Conservation (phyloP, 129 eudicot genomes). For the Flaveria brownii region DNA sequence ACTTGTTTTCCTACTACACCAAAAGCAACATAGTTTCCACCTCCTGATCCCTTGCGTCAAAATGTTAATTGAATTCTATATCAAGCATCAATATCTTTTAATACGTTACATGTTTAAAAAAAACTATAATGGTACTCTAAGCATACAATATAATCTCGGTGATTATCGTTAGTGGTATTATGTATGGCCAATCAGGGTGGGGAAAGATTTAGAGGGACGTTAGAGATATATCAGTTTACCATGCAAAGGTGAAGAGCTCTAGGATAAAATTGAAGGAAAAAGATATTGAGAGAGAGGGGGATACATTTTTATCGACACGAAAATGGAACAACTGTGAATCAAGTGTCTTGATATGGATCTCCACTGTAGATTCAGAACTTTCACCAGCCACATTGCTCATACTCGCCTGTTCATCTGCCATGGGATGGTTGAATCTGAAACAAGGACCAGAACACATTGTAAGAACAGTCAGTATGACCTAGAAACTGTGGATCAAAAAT, state of each 20-base stretch:
- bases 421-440: conserved; percentile 31
- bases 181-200: neutral
- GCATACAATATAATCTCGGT: neutral
- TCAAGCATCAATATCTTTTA: neutral
- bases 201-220: neutral
- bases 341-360: conserved; percentile 89
- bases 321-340: conserved; percentile 73
- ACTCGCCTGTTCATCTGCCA: conserved; percentile 71
- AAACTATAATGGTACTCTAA: neutral
- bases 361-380: conserved; percentile 64
- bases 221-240: neutral
- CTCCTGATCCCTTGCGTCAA: neutral
- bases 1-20: neutral
- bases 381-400: conserved; percentile 48
- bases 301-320: conserved; percentile 71
- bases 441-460: conserved; percentile 8
- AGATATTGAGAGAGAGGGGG: neutral
- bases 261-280: neutral
- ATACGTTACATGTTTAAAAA: neutral
- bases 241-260: neutral
- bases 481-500: neutral
- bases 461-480: conserved; percentile 1
- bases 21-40: neutral
- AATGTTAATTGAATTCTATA: neutral
- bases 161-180: neutral